Percentiles rank a stretch among this genome's conserved stretches.
Conservation (phyloP, 495 filamentous ascomycete species). For the Xylaria longipes region DNA sequence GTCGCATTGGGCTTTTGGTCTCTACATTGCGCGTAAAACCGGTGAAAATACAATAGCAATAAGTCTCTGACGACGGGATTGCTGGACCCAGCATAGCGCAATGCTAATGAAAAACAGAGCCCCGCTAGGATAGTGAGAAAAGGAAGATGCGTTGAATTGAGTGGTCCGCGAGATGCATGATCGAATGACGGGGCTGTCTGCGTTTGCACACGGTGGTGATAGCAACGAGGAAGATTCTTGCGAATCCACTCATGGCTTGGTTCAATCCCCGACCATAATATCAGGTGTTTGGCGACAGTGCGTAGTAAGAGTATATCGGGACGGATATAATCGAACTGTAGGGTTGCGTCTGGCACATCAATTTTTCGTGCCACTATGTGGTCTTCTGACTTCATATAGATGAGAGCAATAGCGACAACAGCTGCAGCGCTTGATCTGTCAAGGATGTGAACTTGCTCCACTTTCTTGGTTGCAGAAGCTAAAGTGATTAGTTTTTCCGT, state of each 20-base stretch:
- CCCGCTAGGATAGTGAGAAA: slow-evolving; percentile 93
- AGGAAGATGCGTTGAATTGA: slow-evolving; percentile 63
- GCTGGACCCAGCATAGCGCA: slow-evolving; percentile 88
- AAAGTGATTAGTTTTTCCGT: slow-evolving; percentile 85
- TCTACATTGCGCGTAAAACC: slow-evolving; percentile 80
- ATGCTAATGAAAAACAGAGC: slow-evolving; percentile 81
- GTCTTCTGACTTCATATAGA: slow-evolving; percentile 97
- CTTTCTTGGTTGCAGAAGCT: slow-evolving; percentile 84
- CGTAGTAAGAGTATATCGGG: slow-evolving; percentile 92
- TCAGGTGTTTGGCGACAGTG: slow-evolving; percentile 88
- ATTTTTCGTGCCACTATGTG: slow-evolving; percentile 88
- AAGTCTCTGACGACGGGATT: slow-evolving; percentile 74
- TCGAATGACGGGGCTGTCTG: slow-evolving; percentile 22
- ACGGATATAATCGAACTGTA: slow-evolving; percentile 93
- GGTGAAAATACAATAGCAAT: slow-evolving; percentile 82
- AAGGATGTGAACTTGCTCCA: slow-evolving; percentile 86
- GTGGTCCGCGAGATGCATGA: slow-evolving; percentile 31
- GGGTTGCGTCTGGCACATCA: slow-evolving; percentile 84
- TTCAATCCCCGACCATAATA: slow-evolving; percentile 87
- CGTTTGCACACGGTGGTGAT: slow-evolving; percentile 56
- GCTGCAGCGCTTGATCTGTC: slow-evolving; percentile 92
- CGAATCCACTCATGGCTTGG: slow-evolving; percentile 76
- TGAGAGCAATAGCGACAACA: slow-evolving; percentile 86
- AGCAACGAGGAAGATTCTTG: slow-evolving; percentile 70
- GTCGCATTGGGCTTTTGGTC: slow-evolving; percentile 46